phyloP scores from a whole-genome alignment of 108 stramenopile genomes.

The Fragilariopsis cylindrus region DNA sequence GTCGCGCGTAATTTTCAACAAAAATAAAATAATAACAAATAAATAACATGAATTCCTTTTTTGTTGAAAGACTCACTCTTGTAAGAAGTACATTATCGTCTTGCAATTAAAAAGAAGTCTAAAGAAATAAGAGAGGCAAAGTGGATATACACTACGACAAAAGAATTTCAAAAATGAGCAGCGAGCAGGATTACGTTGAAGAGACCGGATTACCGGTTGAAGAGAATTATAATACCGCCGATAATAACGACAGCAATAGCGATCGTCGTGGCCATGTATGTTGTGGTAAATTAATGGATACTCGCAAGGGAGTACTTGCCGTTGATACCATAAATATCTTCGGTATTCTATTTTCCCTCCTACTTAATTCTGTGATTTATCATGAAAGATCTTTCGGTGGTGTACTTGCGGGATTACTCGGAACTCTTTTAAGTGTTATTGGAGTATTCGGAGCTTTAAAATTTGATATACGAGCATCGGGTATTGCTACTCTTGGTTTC shows the following conservation, averaged over 20 bases:
- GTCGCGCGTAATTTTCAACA: too few relatives aligned
- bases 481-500: not conserved
- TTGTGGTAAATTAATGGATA: slow-evolving; percentile 8
- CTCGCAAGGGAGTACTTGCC: not conserved
- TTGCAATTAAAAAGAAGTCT: too few relatives aligned
- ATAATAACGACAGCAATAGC: not conserved
- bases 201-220: not conserved
- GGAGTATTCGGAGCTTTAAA: not conserved
- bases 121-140: too few relatives aligned
- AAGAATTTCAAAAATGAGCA: too few relatives aligned
- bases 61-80: too few relatives aligned
- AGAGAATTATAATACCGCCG: not conserved
- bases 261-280: not conserved
- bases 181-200: not conserved
- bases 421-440: not conserved
- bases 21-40: too few relatives aligned
- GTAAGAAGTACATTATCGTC: too few relatives aligned
- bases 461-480: not conserved
- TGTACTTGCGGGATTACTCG: not conserved
- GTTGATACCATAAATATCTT: not conserved
- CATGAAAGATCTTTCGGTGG: not conserved
- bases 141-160: too few relatives aligned
- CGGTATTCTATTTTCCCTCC: not conserved
- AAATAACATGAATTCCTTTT: too few relatives aligned
- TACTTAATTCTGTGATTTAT: not conserved